Conservation (phyloP, 2,329 filamentous ascomycete genomes). For the Paraconiothyrium sp. region DNA sequence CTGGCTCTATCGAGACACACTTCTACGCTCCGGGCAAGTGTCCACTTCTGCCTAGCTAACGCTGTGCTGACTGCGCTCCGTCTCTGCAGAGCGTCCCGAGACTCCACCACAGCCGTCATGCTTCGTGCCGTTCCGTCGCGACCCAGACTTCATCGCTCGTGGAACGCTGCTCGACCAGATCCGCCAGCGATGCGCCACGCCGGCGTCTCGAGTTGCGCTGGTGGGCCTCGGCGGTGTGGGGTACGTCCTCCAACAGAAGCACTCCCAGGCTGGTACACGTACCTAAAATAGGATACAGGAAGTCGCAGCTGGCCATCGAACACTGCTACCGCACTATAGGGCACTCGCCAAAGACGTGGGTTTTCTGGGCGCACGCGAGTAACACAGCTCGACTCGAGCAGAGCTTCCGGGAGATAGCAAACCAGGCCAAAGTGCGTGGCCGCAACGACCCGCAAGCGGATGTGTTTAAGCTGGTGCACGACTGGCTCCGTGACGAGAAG, state of each 20-base stretch:
- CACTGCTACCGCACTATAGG: conserved; percentile 20
- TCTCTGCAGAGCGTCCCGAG: conserved; percentile 14
- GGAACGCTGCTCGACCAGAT: conserved; percentile 29
- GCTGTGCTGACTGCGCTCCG: background rate
- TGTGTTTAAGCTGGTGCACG: conserved; percentile 25
- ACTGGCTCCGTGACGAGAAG: conserved; percentile 25
- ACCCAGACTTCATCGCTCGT: conserved; percentile 35
- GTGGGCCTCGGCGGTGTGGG: conserved; percentile 24
- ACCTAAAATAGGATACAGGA: conserved; percentile 18
- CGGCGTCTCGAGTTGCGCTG: conserved; percentile 32
- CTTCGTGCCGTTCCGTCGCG: conserved; percentile 33
- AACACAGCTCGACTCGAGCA: conserved; percentile 27
- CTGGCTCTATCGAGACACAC: background rate
- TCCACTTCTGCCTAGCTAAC: background rate
- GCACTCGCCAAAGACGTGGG: conserved; percentile 20
- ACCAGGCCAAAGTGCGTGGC: conserved; percentile 18
- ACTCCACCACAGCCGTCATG: conserved; percentile 29
- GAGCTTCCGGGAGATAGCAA: conserved; percentile 24
- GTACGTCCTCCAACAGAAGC: conserved; percentile 11
- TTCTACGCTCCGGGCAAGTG: background rate
- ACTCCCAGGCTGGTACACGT: background rate
- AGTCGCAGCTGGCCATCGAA: conserved; percentile 27
- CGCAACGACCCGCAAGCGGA: conserved; percentile 22
- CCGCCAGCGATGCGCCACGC: conserved; percentile 41
- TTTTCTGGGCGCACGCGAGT: conserved; percentile 27